Conservation (phyloP, 2,329 filamentous ascomycete genomes). For the Chrysosporium queenslandicum region DNA sequence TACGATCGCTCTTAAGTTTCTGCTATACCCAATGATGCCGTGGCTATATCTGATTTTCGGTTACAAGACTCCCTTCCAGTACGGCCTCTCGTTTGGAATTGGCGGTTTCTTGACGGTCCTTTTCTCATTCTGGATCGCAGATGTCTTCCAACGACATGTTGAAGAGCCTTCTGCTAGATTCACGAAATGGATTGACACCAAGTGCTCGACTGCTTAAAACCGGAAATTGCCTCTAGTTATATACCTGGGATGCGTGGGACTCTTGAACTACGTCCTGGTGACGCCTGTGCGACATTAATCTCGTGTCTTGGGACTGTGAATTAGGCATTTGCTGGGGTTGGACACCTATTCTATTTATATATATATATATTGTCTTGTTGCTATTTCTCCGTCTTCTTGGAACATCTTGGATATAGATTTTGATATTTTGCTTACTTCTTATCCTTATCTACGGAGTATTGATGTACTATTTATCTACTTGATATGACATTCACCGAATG, state of each 20-base stretch:
- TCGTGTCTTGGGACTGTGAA: neutral
- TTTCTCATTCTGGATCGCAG: constrained; percentile 45
- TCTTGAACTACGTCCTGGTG: neutral
- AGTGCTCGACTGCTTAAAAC: constrained; percentile 9
- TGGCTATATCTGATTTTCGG: constrained; percentile 34
- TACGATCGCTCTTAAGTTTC: constrained; percentile 29
- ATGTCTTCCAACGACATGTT: constrained; percentile 50
- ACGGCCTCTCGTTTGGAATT: constrained; percentile 33
- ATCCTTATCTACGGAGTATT: too few relatives aligned
- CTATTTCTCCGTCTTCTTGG: neutral
- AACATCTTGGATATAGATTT: neutral
- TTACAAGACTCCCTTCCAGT: constrained; percentile 32
- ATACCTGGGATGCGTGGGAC: neutral
- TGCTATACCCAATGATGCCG: constrained; percentile 39
- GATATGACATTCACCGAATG: too few relatives aligned
- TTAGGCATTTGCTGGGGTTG: neutral
- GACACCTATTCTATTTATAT: neutral
- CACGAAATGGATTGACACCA: constrained; percentile 40
- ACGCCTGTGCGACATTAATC: neutral
- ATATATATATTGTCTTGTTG: neutral
- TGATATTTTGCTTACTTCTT: neutral
- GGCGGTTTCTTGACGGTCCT: constrained; percentile 33
- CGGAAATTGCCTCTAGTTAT: neutral
- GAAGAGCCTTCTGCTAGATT: constrained; percentile 45
- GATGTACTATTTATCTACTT: too few relatives aligned